Evolutionary conservation across 2,329 filamentous ascomycete genomes (phyloP), one percentile per base, ranked within the genome.

Genomic region (Botrytis hyacinthi): DNA sequence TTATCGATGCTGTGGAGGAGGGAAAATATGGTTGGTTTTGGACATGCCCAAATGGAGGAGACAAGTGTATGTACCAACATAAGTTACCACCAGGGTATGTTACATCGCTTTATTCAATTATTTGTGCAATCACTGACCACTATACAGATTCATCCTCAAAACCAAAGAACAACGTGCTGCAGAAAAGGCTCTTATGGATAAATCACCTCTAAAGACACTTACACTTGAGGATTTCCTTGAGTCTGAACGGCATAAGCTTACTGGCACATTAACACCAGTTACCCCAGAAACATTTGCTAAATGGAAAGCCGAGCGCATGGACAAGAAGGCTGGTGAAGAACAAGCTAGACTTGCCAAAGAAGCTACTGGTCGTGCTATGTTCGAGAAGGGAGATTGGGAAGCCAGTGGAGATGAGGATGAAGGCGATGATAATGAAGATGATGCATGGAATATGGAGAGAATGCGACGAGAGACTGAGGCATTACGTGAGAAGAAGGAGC

Each of bases 11-110:
- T 40, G 96, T 99, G 76, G 96, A 99, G 84, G 96, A 99, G 81
- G 93, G 94, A 80, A 99, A 98, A 84, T 99, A 99, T 80, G 96
- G 96, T 76, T 99, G 96, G 96, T 98, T 99, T 85, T 99, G 96
- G 96, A 87, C 90, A 74, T 99, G 96, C 88, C 96, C 96, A 65
- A 98, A 98, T 81, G 95, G 94, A 77, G 95, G 93, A 76, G 92
- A 99, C 82, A 93, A 97, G 84, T 99, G 96, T 92, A 98, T 96
- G 92, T 99, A 99, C 82, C 95, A 93, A 84, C 96, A 99, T 83
- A 94, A 93, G 80, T 87, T 99, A 79, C 96, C 97, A 79, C 93
- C 95, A 80, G 96, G 96, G 93, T 97, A 89, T 81, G 92, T 89
- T 54, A 40, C 60, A 18, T 44, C 44, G 40, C 29, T n/a, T 74